Percentiles rank a stretch among this genome's conserved stretches.
Evolutionary conservation across 2,329 filamentous ascomycete species (phyloP).

Genomic region (Exophiala sp.): DNA sequence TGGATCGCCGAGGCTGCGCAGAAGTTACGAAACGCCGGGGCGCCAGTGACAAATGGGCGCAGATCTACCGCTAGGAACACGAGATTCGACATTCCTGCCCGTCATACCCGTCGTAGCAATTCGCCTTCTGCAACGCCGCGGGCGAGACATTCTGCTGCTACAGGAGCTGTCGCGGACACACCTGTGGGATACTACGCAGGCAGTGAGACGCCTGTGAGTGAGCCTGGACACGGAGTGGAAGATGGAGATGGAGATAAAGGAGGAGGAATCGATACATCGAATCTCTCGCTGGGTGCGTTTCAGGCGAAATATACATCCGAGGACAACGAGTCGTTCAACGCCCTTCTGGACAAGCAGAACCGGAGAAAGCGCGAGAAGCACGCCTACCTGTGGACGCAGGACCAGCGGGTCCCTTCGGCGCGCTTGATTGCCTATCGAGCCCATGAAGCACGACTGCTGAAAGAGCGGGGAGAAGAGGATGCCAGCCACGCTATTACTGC

Average conservation of each 20-base stretch:
- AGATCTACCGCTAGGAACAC: constrained; percentile 31
- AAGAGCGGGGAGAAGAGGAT: constrained; percentile 50
- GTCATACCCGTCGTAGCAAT: not conserved
- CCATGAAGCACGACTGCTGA: constrained; percentile 56
- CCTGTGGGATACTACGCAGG: constrained; percentile 27
- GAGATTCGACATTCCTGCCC: constrained; percentile 11
- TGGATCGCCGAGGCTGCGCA: constrained; percentile 82
- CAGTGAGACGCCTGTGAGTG: constrained; percentile 48
- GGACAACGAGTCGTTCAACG: constrained; percentile 96
- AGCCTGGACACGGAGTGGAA: constrained; percentile 35
- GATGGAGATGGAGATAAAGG: constrained; percentile 37
- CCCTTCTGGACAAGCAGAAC: constrained; percentile 84
- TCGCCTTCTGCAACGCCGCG: constrained; percentile 10
- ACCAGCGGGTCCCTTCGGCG: constrained; percentile 70
- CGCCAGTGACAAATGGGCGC: constrained; percentile 53
- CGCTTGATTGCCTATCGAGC: constrained; percentile 53
- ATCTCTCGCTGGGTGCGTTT: constrained; percentile 76
- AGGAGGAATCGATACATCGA: constrained; percentile 56
- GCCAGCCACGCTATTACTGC: not conserved
- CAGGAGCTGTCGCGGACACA: constrained; percentile 17
- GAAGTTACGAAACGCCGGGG: constrained; percentile 71
- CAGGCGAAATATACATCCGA: constrained; percentile 94
- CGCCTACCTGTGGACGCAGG: constrained; percentile 72
- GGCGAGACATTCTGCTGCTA: not conserved
- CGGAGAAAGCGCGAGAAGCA: constrained; percentile 76